Evolutionary conservation across 2,329 filamentous ascomycete genomes (phyloP).

Genomic region (Bisporella sp.): DNA sequence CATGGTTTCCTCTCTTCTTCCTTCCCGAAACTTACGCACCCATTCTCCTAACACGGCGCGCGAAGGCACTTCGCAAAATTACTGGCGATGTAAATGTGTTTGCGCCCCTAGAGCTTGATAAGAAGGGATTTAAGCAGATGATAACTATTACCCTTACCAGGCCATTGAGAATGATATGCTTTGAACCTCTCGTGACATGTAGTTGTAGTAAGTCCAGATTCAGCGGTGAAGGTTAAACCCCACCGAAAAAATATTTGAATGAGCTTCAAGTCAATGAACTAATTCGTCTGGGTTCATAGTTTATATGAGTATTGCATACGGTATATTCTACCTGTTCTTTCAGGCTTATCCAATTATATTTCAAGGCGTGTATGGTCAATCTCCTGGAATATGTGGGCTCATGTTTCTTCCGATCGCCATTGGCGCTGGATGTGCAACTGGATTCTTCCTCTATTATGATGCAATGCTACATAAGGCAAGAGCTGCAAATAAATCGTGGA

Average conservation of each 20-base stretch:
- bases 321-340: slow-evolving; percentile 57
- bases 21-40: slow-evolving; percentile 57
- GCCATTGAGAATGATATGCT: slow-evolving; percentile 50
- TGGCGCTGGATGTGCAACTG: slow-evolving; percentile 44
- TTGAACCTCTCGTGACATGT: slow-evolving; percentile 57
- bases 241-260: too few relatives aligned
- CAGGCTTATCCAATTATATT: slow-evolving; percentile 61
- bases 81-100: slow-evolving; percentile 49
- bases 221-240: too few relatives aligned
- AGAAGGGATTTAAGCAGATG: slow-evolving; percentile 41
- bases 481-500: slow-evolving; percentile 37
- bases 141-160: slow-evolving; percentile 52
- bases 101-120: slow-evolving; percentile 58
- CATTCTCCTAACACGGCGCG: slow-evolving; percentile 53
- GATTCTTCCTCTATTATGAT: slow-evolving; percentile 43
- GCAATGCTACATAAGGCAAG: slow-evolving; percentile 43
- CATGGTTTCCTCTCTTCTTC: slow-evolving; percentile 51
- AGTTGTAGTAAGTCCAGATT: slow-evolving; percentile 31
- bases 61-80: slow-evolving; percentile 48
- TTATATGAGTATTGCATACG: slow-evolving; percentile 55
- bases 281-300: slow-evolving; percentile 20
- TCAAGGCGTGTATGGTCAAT: slow-evolving; percentile 51
- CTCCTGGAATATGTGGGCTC: slow-evolving; percentile 48
- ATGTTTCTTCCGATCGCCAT: slow-evolving; percentile 49
- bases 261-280: too few relatives aligned